Evolutionary conservation across 2,329 filamentous ascomycete species (phyloP).

Genomic region (Colletotrichum sp.): DNA sequence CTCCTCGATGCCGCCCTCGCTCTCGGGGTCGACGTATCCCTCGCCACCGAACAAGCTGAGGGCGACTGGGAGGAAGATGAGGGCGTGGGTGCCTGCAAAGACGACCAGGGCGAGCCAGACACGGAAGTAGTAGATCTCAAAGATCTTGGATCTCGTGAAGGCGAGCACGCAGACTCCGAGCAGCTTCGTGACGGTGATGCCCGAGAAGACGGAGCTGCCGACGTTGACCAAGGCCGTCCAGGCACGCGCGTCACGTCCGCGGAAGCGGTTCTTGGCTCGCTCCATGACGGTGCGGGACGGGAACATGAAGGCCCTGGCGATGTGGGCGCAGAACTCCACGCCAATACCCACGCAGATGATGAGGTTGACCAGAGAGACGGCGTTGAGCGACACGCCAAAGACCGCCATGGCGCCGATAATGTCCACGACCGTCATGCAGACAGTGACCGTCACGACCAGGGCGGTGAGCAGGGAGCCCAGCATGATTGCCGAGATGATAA

Average conservation of each 20-base stretch:
- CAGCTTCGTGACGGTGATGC: conserved; percentile 95
- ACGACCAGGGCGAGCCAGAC: conserved; percentile 93
- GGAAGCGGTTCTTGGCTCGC: conserved; percentile 77
- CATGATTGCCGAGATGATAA: conserved; percentile 78
- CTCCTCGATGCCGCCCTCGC: conserved; percentile 86
- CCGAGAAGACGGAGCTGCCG: conserved; percentile 91
- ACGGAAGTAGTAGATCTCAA: conserved; percentile 98
- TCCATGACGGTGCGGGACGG: conserved; percentile 85
- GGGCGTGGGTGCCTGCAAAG: conserved; percentile 85
- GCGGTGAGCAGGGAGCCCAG: conserved; percentile 86
- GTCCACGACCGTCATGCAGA: conserved; percentile 91
- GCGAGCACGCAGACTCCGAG: conserved; percentile 90
- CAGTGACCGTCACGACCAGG: conserved; percentile 81
- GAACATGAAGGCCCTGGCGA: conserved; percentile 95
- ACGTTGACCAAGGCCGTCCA: conserved; percentile 97
- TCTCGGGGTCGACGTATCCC: conserved; percentile 87
- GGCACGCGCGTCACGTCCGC: conserved; percentile 81
- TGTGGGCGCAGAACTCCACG: conserved; percentile 97
- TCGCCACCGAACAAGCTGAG: conserved; percentile 85
- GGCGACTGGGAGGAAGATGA: conserved; percentile 90
- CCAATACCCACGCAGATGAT: conserved; percentile 97
- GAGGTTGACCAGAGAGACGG: conserved; percentile 92
- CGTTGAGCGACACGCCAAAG: conserved; percentile 88
- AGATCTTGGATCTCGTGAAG: conserved; percentile 97
- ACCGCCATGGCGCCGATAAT: conserved; percentile 96